Evolutionary conservation across 208 protist genomes (phyloP).

Genomic region (Acanthamoeba castellanii): DNA sequence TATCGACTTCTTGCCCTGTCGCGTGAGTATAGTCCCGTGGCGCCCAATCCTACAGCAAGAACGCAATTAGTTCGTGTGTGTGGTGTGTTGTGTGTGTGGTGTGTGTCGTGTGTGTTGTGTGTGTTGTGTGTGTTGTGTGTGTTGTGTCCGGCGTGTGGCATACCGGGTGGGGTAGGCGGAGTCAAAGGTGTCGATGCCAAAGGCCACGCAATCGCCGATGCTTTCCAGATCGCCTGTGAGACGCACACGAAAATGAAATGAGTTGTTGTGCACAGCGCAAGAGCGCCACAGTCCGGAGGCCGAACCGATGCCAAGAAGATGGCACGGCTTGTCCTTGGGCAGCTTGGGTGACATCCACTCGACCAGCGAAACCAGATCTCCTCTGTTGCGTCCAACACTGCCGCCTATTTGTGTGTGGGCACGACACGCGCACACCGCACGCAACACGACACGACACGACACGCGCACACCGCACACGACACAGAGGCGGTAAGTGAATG

Average conservation of each 20-base stretch:
- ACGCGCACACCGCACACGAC: not conserved
- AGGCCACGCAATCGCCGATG: constrained; percentile 59
- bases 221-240: constrained; percentile 77
- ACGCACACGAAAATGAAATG: not conserved
- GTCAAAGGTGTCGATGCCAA: constrained; percentile 86
- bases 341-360: constrained; percentile 70
- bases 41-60: constrained; percentile 11
- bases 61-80: not conserved
- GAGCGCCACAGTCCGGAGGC: not conserved
- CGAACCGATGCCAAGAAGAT: constrained; percentile 79
- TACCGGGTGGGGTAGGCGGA: constrained; percentile 81
- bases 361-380: constrained; percentile 71
- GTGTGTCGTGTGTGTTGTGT: not conserved
- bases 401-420: constrained; percentile 56
- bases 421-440: no score
- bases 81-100: not conserved
- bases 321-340: constrained; percentile 74
- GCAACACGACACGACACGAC: not conserved
- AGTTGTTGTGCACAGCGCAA: not conserved
- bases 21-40: constrained; percentile 72
- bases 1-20: constrained; percentile 54
- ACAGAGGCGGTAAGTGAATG: not conserved
- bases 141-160: no score
- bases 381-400: constrained; percentile 76
- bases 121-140: not conserved